A percentile compares a stretch with the other conserved stretches of the same genome.
Evolutionary conservation across 2,329 filamentous ascomycete species (phyloP).

Genomic region (Colletotrichum sp.): DNA sequence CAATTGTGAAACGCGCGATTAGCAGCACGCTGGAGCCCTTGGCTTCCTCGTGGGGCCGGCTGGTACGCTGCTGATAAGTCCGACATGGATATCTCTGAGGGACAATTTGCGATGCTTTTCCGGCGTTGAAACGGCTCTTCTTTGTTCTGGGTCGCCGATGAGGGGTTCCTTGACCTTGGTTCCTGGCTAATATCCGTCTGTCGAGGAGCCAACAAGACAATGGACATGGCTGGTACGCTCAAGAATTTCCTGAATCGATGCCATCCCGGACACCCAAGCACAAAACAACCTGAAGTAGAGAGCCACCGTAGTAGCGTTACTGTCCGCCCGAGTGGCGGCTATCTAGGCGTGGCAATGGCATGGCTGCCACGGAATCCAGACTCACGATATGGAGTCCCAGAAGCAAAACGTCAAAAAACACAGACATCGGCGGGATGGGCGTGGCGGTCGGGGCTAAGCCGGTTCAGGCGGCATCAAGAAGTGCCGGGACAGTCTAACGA

Average conservation of each 20-base stretch:
- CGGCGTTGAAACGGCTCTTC: not conserved
- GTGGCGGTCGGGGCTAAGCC: conserved; percentile 3
- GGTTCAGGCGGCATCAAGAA: conserved; percentile 9
- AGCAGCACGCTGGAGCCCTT: not conserved
- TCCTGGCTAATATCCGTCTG: not conserved
- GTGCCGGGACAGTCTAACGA: conserved; percentile 1
- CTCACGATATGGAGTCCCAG: not conserved
- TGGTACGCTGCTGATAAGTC: not conserved
- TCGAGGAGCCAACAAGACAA: not conserved
- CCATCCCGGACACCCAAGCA: not conserved
- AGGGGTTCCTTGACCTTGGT: not conserved
- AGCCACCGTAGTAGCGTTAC: not conserved
- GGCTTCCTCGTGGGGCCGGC: conserved; percentile 2
- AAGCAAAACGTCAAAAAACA: not conserved
- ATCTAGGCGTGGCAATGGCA: not conserved
- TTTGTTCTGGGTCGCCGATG: not conserved
- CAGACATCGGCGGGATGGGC: not conserved
- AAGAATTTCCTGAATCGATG: not conserved
- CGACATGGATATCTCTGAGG: not conserved
- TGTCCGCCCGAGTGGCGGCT: not conserved
- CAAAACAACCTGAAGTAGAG: not conserved
- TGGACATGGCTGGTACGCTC: not conserved
- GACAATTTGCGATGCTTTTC: not conserved
- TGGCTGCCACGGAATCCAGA: not conserved
- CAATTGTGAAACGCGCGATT: conserved; percentile 14